A percentile compares a stretch with the other conserved stretches of the same genome.
phyloP scores from a whole-genome alignment of 1,284 basidiomycete species.

The Leccinum griseonigrum region DNA sequence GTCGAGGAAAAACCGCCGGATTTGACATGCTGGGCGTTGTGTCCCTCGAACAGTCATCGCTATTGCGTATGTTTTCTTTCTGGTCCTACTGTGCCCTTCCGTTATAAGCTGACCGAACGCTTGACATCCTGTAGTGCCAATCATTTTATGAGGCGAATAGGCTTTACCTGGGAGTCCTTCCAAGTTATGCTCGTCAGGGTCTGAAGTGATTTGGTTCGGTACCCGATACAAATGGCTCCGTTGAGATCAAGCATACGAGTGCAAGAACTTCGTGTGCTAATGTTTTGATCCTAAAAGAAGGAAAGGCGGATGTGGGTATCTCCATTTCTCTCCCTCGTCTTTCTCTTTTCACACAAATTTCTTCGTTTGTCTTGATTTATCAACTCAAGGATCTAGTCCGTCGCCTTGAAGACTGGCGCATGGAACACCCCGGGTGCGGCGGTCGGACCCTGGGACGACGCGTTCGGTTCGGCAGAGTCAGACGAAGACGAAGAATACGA shows the following conservation, averaged over 20 bases:
- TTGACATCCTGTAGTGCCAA: conserved; percentile 9
- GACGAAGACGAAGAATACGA: conserved; percentile 13
- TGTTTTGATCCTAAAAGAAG: background rate
- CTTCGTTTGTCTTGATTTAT: conserved; percentile 3
- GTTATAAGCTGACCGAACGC: background rate
- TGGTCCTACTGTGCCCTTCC: background rate
- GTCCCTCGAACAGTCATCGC: background rate
- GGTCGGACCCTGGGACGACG: conserved; percentile 18
- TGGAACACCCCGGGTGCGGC: conserved; percentile 10
- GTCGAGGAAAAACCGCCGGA: conserved; percentile 16
- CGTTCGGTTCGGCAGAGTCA: conserved; percentile 11
- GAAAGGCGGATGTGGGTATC: conserved; percentile 13
- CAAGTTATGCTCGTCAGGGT: conserved; percentile 22
- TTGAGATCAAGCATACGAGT: conserved; percentile 17
- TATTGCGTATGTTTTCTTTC: conserved; percentile 12
- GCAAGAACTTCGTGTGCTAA: conserved; percentile 10
- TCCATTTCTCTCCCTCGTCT: background rate
- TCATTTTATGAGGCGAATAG: conserved; percentile 8
- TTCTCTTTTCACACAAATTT: background rate
- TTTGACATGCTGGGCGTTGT: conserved; percentile 16
- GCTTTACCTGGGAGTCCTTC: conserved; percentile 18
- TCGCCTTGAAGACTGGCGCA: conserved; percentile 13
- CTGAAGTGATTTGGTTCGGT: conserved; percentile 25
- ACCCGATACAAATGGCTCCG: conserved; percentile 13
- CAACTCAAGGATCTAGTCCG: conserved; percentile 11